Evolutionary conservation across 768 basidiomycete genomes (phyloP).

Genomic region (Podaxis sp.): DNA sequence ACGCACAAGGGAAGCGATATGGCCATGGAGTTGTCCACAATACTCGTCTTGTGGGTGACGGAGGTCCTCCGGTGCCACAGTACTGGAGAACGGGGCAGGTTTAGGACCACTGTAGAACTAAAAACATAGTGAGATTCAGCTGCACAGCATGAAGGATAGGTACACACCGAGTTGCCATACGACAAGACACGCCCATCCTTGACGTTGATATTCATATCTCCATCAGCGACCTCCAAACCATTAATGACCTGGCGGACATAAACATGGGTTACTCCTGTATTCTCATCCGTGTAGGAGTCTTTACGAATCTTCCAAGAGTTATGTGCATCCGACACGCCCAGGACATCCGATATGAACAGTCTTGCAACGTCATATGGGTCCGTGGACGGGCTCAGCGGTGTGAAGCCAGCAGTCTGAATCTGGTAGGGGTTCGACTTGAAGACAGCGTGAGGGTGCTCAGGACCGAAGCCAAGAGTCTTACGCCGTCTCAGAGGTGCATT

Average conservation of each 20-base stretch:
- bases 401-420: constrained; percentile 39
- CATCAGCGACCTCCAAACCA: constrained; percentile 85
- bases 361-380: constrained; percentile 62
- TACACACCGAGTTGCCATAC: constrained; percentile 79
- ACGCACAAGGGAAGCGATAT: background rate
- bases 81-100: constrained; percentile 32
- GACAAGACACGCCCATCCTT: constrained; percentile 80
- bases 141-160: background rate
- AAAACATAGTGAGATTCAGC: background rate
- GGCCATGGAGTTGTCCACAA: constrained; percentile 36
- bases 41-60: constrained; percentile 50
- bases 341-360: constrained; percentile 51
- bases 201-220: constrained; percentile 92
- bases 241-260: constrained; percentile 83
- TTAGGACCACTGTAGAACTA: constrained; percentile 74
- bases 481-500: constrained; percentile 48
- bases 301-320: constrained; percentile 59
- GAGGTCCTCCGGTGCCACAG: constrained; percentile 26
- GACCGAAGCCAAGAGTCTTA: constrained; percentile 91
- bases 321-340: constrained; percentile 28
- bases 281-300: constrained; percentile 84
- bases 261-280: constrained; percentile 84
- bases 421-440: constrained; percentile 50
- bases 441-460: constrained; percentile 66
- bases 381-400: constrained; percentile 29